Base-by-base conservation (phyloP, 306 rosid species). In the Ochetophila trinervis region DNA sequence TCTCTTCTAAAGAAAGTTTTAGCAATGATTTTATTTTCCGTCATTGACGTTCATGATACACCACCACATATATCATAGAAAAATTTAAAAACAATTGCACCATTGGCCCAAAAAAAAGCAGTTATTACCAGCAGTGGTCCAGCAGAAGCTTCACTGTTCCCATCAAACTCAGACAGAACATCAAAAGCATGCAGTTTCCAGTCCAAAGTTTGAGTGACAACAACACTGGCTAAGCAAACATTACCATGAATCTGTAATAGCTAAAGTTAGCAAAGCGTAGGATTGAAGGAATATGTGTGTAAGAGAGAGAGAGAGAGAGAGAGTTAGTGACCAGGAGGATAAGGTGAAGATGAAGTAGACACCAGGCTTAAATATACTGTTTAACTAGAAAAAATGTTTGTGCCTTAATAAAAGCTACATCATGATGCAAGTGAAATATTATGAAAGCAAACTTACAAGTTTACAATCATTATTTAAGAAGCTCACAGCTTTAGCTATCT, bases 121-220 rank as follows among this genome's bases (percentile, higher is more conserved):
- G 17, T 54, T 13, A 71, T 86, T 90, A 94, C 99, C 96, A 94
- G 95, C 90, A 94, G 81, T 64, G 80, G 85, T 74, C 85, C 88
- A 34, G 80, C 9, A 63, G 97, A 81, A 78, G 87, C 66, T 64
- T 90, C 99, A 72, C 57, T 87, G 77, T 73, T 82, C 74, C 78
- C 85, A 67, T 90, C 95, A 76, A 84, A 83, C 78, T 94, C 99
- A 16, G 99, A 94, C 16, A 94, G 84, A 73, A 94, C 99, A 78
- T 94, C 97, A 75, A 94, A 88, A 48, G 95, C 97, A 69, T 94
- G 99, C 82, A 94, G 86, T 79, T 94, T 94, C 99, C 99, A 94
- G 79, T 94, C 99, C 87, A 90, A 82, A 40, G 97, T 88, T 82
- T 77, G 96, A 15, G 99, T 94, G 62, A 94, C 97, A 48, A 94